phyloP scores from a whole-genome alignment of 1,284 basidiomycete genomes.

The Inonotus obliquus region DNA sequence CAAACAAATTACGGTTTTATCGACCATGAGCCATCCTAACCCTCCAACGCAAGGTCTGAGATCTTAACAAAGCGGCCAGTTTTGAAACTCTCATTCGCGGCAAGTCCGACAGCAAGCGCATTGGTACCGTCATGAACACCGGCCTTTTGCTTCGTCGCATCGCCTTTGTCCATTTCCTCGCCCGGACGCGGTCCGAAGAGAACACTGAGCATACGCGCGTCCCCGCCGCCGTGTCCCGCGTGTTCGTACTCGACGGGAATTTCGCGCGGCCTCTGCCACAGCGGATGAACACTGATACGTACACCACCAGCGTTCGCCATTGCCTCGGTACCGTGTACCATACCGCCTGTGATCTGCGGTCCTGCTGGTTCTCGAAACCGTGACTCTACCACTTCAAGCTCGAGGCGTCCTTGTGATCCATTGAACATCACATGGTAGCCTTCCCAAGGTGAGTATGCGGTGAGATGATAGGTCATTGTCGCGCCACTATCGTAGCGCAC shows the following conservation, averaged over 20 bases:
- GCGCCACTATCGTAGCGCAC: slow-evolving; percentile 45
- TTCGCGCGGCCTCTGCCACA: slow-evolving; percentile 41
- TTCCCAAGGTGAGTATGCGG: slow-evolving; percentile 41
- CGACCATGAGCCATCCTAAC: neutral
- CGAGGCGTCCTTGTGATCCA: slow-evolving; percentile 47
- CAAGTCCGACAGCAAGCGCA: slow-evolving; percentile 47
- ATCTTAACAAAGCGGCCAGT: slow-evolving; percentile 27
- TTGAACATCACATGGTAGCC: slow-evolving; percentile 54
- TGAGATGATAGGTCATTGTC: slow-evolving; percentile 52
- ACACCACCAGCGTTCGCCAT: slow-evolving; percentile 43
- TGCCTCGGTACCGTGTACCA: slow-evolving; percentile 41
- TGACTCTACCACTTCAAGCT: slow-evolving; percentile 50
- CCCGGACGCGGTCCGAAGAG: slow-evolving; percentile 45
- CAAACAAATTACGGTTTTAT: neutral
- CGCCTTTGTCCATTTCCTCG: slow-evolving; percentile 33
- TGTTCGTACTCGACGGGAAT: slow-evolving; percentile 40
- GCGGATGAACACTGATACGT: slow-evolving; percentile 40
- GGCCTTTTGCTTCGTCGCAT: slow-evolving; percentile 42
- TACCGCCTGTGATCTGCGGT: slow-evolving; percentile 31
- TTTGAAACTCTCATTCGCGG: slow-evolving; percentile 48
- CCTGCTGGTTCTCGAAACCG: slow-evolving; percentile 32
- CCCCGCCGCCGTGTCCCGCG: slow-evolving; percentile 49
- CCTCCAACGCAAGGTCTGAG: slow-evolving; percentile 5
- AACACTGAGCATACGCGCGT: slow-evolving; percentile 46
- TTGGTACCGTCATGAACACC: slow-evolving; percentile 47